A percentile compares a stretch with the other conserved stretches of the same genome.
Evolutionary conservation across 2,329 filamentous ascomycete genomes (phyloP).

Genomic region (Trichoderma guizhouense): DNA sequence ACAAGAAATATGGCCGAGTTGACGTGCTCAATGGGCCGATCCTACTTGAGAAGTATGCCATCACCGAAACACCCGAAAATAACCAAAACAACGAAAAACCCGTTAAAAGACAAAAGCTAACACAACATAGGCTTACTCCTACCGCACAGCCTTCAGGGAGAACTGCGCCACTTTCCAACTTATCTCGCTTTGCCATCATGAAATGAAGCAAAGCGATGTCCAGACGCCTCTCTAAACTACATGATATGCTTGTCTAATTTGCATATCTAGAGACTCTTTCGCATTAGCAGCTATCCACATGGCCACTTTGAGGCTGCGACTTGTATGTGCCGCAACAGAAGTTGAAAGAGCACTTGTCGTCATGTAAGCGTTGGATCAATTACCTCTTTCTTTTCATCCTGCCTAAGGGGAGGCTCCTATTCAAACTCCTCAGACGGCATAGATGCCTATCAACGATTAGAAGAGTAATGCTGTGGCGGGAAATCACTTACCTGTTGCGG

Average conservation of each 20-base stretch:
- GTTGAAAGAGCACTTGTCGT: background rate
- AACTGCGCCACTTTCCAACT: constrained; percentile 63
- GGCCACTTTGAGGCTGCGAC: background rate
- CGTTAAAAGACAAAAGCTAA: background rate
- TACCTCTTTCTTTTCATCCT: background rate
- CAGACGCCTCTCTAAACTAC: background rate
- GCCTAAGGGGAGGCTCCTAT: constrained; percentile 23
- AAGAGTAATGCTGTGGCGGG: background rate
- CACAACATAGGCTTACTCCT: constrained; percentile 55
- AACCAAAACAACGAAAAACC: background rate
- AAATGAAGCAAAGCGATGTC: constrained; percentile 24
- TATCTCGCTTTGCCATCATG: constrained; percentile 69
- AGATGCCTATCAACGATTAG: constrained; percentile 34
- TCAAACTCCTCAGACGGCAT: constrained; percentile 48
- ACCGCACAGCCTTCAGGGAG: constrained; percentile 57
- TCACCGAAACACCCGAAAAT: background rate
- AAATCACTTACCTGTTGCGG: constrained; percentile 69
- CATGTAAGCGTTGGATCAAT: background rate
- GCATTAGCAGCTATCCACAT: background rate
- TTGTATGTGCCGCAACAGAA: background rate
- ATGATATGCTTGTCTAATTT: background rate
- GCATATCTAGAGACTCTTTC: background rate
- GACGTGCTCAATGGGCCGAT: constrained; percentile 86
- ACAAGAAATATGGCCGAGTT: constrained; percentile 91
- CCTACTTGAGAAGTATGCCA: constrained; percentile 79